These are phyloP conservation scores for Limonium bicolor DNA, from an alignment of 148 eudicot genomes.

Conservation along the genomic window DNA sequence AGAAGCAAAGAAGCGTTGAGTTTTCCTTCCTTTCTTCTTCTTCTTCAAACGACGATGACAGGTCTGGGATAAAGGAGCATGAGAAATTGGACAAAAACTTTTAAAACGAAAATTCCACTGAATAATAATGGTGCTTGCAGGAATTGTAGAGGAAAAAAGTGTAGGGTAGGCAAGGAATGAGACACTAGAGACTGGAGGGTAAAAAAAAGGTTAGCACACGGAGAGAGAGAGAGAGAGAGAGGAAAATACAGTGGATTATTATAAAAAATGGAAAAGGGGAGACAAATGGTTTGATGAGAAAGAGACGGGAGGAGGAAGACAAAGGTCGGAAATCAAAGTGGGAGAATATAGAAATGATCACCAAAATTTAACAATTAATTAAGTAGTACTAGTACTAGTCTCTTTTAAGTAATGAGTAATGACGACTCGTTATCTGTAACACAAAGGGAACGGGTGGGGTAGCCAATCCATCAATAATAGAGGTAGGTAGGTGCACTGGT, in stretches of 20 bases:
- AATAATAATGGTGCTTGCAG: neutral
- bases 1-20: neutral
- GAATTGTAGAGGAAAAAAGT: neutral
- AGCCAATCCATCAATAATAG: no score
- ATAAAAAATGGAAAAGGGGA: no score
- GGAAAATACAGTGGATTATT: neutral
- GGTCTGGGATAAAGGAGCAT: neutral
- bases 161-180: neutral
- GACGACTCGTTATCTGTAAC: no score
- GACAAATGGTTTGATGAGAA: constrained; percentile 3
- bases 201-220: neutral
- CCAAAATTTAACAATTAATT: no score
- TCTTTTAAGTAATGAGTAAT: no score
- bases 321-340: no score
- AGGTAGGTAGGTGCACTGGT: no score
- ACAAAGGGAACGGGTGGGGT: no score
- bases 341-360: no score
- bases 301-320: constrained; percentile 4
- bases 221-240: neutral
- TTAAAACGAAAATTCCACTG: neutral
- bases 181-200: neutral
- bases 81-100: no score
- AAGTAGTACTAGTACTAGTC: no score
- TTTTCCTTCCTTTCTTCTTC: neutral
- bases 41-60: neutral